A percentile compares a stretch with the other conserved stretches of the same genome.
Conservation (phyloP, 371 early-diverging fungal genomes). For the Mortierella sp. region DNA sequence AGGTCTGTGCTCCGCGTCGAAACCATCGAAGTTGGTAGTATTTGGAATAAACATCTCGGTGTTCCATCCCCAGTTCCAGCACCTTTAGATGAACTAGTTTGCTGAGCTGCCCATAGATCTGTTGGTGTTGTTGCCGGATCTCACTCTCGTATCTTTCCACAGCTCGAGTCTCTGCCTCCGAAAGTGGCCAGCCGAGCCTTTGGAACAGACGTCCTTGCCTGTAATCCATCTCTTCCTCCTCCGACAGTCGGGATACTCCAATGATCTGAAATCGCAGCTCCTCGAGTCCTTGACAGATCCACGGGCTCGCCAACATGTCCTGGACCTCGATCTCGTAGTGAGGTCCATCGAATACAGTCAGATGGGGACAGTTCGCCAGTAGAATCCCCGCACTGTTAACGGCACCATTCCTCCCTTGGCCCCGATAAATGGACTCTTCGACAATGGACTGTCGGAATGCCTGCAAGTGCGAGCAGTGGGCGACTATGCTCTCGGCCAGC, state of each 20-base stretch:
- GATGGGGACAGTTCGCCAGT: neutral
- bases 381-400: neutral
- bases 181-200: neutral
- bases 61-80: neutral
- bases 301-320: neutral
- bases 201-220: neutral
- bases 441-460: neutral
- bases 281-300: neutral
- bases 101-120: neutral
- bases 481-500: too few species aligned
- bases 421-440: neutral
- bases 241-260: neutral
- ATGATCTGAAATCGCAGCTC: neutral
- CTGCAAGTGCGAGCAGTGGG: too few species aligned
- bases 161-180: neutral
- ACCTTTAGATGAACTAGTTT: neutral
- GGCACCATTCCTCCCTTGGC: neutral
- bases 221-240: neutral
- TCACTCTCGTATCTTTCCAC: neutral
- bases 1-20: neutral
- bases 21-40: neutral
- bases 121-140: neutral
- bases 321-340: neutral
- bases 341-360: neutral
- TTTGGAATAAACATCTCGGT: neutral